Base-by-base conservation (phyloP, 257 asterid species). In the Leonotis leonurus region DNA sequence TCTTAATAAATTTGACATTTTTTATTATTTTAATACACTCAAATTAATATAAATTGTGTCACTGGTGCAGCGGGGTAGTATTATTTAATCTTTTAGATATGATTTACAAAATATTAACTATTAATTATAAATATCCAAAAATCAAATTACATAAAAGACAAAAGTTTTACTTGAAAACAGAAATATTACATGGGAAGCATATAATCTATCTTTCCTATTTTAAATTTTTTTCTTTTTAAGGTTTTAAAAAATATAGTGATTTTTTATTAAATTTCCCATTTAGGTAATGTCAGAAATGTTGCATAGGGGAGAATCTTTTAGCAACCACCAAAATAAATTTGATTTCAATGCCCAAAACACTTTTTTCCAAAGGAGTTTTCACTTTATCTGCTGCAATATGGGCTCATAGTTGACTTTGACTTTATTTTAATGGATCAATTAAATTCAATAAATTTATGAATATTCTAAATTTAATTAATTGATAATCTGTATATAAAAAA, bases 361-460 rank as follows among this genome's bases (percentile, higher is more conserved):
- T 14, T 17, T 27, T 1, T 14, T 33, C 56, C 17, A 20, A 41
- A 43, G 37, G 39, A 6, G 49, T 65, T 29, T 45, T 29, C 56
- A 22, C 46, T 65, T 64, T 37, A 65, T 16, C 12, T 29, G 26
- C 48, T 66, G 64, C 65, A 43, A 20, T 45, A 41, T 0, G 8
- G 30, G 56, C 44, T 21, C 18, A 17, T 5, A 6, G 16, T 63
- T 63, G 59, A 63, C 70, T 67, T 67, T 24, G 59, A 56, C 32
- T 66, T 21, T 4, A 5, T 33, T 32, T 30, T 51, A 46, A 26
- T 30, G 56, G 56, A 45, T 49, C 26, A 27, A 4, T 27, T 30
- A 11, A 5, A 20, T 11, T 45, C 6, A 13, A 11, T 21, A 36
- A 20, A 0, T 12, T 0, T 11, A 11, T 48, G 12, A 5, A 1